Base-by-base conservation (phyloP, 495 filamentous ascomycete species). In the Jackrogersella multiformis region DNA sequence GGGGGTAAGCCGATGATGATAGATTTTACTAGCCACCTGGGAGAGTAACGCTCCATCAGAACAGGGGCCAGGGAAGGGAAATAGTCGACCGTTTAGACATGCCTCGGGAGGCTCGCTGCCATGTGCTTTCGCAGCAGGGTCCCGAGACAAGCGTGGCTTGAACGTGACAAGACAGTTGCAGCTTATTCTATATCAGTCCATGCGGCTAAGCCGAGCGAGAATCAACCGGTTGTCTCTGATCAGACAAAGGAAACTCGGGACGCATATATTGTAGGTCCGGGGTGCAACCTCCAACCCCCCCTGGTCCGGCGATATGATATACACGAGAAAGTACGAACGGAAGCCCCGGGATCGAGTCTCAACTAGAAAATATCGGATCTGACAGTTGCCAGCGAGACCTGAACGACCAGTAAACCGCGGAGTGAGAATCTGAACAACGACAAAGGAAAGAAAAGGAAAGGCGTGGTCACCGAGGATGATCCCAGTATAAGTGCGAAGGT, bases 391-490 rank as follows among this genome's bases (percentile, higher is more conserved):
- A 13, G 45, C 32, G 6, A 30, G 45, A 49, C 45, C 5, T 18
- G 45, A 18, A 20, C 5, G 8, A 32, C 45, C 15, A 49, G 45
- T 13, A 34, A 45, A 51, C 46, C 20, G 23, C 7, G 36, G 34
- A 54, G 16, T 15, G 23, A 41, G 39, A 20, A 36, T 18, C 23
- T 7, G 45, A 49, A 32, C 26, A 4, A 15, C 45, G 45, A 26
- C n/a, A 32, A 18, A 20, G 21, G 0, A 26, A 24, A 8, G 21
- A 3, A 60, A 42, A 8, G 13, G 5, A 42, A 54, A 20, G 42
- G 42, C 38, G n/a, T 28, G 36, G 61, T 21, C 54, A 45, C 53
- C 65, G 65, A 68, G 57, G 57, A 68, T 68, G 36, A 68, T 68
- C 64, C 64, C 35, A 23, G 64, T 52, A 57, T 57, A 62, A 39